Evolutionary conservation across 108 stramenopile genomes (phyloP), one percentile per base, ranked within the genome.

Genomic region (Fragilaria crotonensis): DNA sequence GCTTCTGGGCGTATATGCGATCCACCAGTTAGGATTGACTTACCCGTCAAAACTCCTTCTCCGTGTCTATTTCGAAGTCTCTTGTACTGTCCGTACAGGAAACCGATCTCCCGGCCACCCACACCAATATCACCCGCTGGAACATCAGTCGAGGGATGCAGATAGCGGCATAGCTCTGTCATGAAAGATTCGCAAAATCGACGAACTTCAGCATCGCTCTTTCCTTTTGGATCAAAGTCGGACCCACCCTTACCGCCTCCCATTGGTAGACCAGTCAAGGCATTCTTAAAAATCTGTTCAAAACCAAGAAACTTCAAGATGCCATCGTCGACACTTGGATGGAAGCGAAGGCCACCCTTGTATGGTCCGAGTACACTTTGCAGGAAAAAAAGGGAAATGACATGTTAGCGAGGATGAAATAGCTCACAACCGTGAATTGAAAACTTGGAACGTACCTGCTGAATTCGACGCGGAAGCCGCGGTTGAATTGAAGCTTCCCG

Each of bases 311-410:
- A 92, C 72, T 92, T 92, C n/a, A 92, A 68, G 11, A 85, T 77
- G 17, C 82, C 86, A 36, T 83, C 82, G 52, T 81, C 73, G 25
- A 95, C 94, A 7, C 85, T 89, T 26, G 91, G 92, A 58, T 93
- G 89, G 61, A 95, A 95, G 25, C 94, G 78, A 1, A 95, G 64
- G 3, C 96, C 95, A 33, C 96, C 96, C 56, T 95, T 94, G 72
- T 93, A 97, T 17, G 96, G 96, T 9, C 96, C 96, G 4, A 95
- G 77, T 9, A 92, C 90, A 58, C 83, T 57, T 9, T 29, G n/a
- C 23, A 9, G 9, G 18, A 54, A 30, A 54, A 11, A 36, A 36
- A 25, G 20, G 29, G 1, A 32, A 18, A 28, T 19, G 28, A 22
- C 21, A 44, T 52, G 29, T 3, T 28, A 61, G 7, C 3, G 3